These are phyloP conservation scores for Colletotrichum spinosum DNA, from an alignment of 2,329 filamentous ascomycete species.

Conservation along the genomic window DNA sequence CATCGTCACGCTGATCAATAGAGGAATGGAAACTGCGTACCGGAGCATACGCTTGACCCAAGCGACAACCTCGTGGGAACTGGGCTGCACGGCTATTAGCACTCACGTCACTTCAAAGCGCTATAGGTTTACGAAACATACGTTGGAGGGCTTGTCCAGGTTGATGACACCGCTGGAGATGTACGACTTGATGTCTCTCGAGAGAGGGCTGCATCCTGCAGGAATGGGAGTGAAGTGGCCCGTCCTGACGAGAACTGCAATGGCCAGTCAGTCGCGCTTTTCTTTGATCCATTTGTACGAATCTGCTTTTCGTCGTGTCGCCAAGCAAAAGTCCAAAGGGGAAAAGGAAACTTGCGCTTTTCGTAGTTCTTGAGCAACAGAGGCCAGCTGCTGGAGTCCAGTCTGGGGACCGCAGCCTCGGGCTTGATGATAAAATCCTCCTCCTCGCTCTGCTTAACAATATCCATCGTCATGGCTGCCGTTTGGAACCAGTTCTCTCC, in stretches of 20 bases:
- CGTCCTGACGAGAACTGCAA: constrained; percentile 86
- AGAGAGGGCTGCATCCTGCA: constrained; percentile 89
- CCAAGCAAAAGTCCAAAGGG: constrained; percentile 7
- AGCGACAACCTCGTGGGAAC: constrained; percentile 95
- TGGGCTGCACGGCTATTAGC: constrained; percentile 31
- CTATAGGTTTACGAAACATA: constrained; percentile 4
- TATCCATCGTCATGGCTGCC: constrained; percentile 60
- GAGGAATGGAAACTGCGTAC: constrained; percentile 57
- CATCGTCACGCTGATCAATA: constrained; percentile 4
- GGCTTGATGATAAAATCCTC: constrained; percentile 93
- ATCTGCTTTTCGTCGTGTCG: not conserved
- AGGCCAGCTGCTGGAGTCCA: constrained; percentile 92
- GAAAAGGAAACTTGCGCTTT: constrained; percentile 72
- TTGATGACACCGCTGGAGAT: constrained; percentile 98
- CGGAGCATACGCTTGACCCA: constrained; percentile 98
- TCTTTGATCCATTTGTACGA: constrained; percentile 40
- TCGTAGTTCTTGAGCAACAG: constrained; percentile 96
- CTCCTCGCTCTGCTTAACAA: constrained; percentile 61
- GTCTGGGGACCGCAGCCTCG: constrained; percentile 79
- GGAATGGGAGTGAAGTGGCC: constrained; percentile 98
- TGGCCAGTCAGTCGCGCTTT: constrained; percentile 24
- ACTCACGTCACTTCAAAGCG: not conserved
- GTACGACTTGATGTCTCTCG: constrained; percentile 96
- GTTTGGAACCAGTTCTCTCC: not conserved
- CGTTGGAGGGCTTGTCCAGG: constrained; percentile 75